phyloP scores from a whole-genome alignment of 139 green algal genomes.

The Monoraphidium neglectum region DNA sequence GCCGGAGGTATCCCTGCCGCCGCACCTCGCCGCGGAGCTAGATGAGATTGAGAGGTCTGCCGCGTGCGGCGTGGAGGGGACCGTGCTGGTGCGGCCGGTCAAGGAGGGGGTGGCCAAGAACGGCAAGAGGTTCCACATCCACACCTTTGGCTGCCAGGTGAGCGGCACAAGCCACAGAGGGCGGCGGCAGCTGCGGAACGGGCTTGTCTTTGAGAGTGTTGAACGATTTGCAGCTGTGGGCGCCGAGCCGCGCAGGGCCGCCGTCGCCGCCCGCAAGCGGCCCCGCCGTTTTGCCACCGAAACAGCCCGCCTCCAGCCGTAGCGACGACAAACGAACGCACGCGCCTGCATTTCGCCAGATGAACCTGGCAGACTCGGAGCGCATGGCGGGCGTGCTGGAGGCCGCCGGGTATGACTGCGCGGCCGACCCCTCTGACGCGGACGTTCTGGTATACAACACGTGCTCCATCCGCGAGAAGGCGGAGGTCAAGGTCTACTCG shows the following conservation, averaged over 20 bases:
- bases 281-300: neutral
- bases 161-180: neutral
- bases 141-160: slow-evolving; percentile 95
- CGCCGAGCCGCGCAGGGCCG: neutral
- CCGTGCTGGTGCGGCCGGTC: slow-evolving; percentile 40
- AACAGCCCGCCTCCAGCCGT: neutral
- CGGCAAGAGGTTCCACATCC: slow-evolving; percentile 91
- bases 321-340: slow-evolving; percentile 2
- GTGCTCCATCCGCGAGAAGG: slow-evolving; percentile 96
- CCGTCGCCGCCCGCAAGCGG: neutral
- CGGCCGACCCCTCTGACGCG: slow-evolving; percentile 73
- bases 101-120: slow-evolving; percentile 40
- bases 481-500: slow-evolving; percentile 96
- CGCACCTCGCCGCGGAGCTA: slow-evolving; percentile 22
- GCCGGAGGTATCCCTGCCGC: neutral
- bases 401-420: slow-evolving; percentile 79
- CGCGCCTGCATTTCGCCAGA: slow-evolving; percentile 56
- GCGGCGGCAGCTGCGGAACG: too few relatives aligned
- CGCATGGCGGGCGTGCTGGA: slow-evolving; percentile 96
- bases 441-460: slow-evolving; percentile 98
- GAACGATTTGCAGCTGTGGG: too few relatives aligned
- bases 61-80: slow-evolving; percentile 26
- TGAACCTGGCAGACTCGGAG: slow-evolving; percentile 96
- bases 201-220: too few relatives aligned
- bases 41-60: slow-evolving; percentile 27